A percentile compares a stretch with the other conserved stretches of the same genome.
These are phyloP conservation scores for Leishmania mexicana DNA, from an alignment of 208 protist species.

Conservation along the genomic window DNA sequence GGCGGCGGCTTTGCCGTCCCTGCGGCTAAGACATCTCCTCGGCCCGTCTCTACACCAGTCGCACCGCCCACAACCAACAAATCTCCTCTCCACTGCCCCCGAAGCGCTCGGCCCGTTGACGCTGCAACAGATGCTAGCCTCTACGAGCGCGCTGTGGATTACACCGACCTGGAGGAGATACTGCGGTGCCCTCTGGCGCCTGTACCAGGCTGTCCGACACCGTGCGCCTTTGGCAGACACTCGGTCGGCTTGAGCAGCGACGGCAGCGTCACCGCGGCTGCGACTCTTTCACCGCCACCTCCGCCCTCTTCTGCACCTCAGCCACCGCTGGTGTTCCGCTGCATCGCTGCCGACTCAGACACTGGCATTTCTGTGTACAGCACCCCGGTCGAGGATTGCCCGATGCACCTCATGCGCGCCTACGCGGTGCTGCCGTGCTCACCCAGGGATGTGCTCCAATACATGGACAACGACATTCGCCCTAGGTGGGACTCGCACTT, in stretches of 20 bases:
- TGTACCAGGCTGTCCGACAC: constrained; percentile 33
- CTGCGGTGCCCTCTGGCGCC: constrained; percentile 33
- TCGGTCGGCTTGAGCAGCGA: not conserved
- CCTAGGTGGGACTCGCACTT: constrained; percentile 70
- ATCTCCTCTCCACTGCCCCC: not conserved
- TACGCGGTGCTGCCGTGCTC: constrained; percentile 63
- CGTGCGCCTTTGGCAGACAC: constrained; percentile 7
- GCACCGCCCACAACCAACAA: not conserved
- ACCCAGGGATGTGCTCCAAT: constrained; percentile 48
- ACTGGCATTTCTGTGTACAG: constrained; percentile 61
- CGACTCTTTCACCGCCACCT: not conserved
- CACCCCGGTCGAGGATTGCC: constrained; percentile 53
- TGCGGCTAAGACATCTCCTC: not conserved
- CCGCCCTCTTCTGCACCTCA: not conserved
- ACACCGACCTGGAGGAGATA: constrained; percentile 45
- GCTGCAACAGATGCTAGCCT: constrained; percentile 38
- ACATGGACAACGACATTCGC: constrained; percentile 58
- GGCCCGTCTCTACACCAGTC: not conserved
- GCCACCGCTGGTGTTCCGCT: constrained; percentile 39
- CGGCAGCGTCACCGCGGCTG: not conserved
- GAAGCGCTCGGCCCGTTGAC: not conserved
- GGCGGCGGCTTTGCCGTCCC: not conserved
- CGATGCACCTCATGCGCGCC: constrained; percentile 81
- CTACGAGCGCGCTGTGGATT: constrained; percentile 56
- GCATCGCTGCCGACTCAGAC: constrained; percentile 43